These are phyloP conservation scores for Calvatia gigantea DNA, from an alignment of 768 basidiomycete genomes.

Conservation along the genomic window DNA sequence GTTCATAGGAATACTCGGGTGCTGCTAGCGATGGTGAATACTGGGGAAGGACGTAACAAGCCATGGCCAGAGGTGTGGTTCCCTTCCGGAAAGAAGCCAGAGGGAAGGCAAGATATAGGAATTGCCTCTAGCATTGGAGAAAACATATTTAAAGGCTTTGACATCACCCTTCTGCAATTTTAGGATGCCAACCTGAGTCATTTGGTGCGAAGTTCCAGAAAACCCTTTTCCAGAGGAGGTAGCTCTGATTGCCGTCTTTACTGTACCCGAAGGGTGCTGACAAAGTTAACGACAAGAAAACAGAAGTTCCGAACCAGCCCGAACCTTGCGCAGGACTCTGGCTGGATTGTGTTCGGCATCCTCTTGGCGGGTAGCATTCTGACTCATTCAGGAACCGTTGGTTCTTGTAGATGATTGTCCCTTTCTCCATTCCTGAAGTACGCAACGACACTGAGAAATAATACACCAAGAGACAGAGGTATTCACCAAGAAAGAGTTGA, in stretches of 20 bases:
- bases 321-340: background rate
- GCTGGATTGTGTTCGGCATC: background rate
- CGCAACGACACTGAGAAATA: background rate
- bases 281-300: too few species aligned
- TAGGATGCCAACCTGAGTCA: too few species aligned
- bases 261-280: slow-evolving; percentile 1
- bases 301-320: too few species aligned
- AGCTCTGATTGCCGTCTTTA: slow-evolving; percentile 2
- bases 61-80: slow-evolving; percentile 5
- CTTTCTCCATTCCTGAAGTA: background rate
- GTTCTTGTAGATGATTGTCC: background rate
- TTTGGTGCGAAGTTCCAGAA: too few species aligned
- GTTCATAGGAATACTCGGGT: slow-evolving; percentile 57
- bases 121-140: too few species aligned
- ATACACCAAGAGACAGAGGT: background rate
- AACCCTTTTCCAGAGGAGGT: too few species aligned
- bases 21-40: slow-evolving; percentile 54
- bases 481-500: background rate
- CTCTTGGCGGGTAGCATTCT: background rate
- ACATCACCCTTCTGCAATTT: too few species aligned
- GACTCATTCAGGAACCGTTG: slow-evolving; percentile 2
- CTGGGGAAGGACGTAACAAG: slow-evolving; percentile 33
- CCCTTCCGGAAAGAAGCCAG: slow-evolving; percentile 13
- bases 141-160: too few species aligned
- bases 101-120: too few species aligned